A percentile compares a stretch with the other conserved stretches of the same genome.
These are phyloP conservation scores for Alternaria infectoria DNA, from an alignment of 2,329 filamentous ascomycete species.

Conservation along the genomic window DNA sequence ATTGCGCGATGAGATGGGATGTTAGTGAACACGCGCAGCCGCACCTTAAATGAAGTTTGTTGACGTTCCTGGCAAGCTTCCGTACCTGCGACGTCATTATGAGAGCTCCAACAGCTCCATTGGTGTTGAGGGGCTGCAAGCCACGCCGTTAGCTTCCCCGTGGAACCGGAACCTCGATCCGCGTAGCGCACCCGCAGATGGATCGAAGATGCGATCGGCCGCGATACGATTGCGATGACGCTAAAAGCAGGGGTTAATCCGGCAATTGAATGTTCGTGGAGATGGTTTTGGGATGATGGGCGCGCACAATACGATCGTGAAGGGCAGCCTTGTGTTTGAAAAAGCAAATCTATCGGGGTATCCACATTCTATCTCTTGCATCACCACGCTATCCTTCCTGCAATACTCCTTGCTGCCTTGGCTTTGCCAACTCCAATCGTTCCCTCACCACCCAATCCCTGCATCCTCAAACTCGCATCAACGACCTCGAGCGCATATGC, in stretches of 20 bases:
- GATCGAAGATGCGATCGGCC: slow-evolving; percentile 3
- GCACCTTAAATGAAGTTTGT: background rate
- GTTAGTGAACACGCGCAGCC: background rate
- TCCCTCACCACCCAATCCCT: slow-evolving; percentile 18
- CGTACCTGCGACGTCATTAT: slow-evolving; percentile 21
- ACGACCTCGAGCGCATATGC: slow-evolving; percentile 26
- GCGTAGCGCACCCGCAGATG: slow-evolving; percentile 1
- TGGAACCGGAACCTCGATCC: background rate
- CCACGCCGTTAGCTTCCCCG: background rate
- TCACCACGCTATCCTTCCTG: slow-evolving; percentile 14
- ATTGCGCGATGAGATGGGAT: background rate
- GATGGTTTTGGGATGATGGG: background rate
- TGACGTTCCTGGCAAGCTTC: background rate
- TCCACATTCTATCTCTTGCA: background rate
- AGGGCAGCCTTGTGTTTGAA: background rate
- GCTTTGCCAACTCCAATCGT: slow-evolving; percentile 17
- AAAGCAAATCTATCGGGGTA: background rate
- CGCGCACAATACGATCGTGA: background rate
- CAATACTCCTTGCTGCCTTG: slow-evolving; percentile 13
- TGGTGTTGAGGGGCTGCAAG: slow-evolving; percentile 16
- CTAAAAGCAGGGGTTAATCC: background rate
- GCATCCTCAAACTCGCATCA: slow-evolving; percentile 24
- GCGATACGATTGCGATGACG: background rate
- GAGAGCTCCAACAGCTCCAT: slow-evolving; percentile 20
- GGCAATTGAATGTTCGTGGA: background rate